phyloP scores from a whole-genome alignment of 2,329 filamentous ascomycete species.

The Bipolaris gigantea region DNA sequence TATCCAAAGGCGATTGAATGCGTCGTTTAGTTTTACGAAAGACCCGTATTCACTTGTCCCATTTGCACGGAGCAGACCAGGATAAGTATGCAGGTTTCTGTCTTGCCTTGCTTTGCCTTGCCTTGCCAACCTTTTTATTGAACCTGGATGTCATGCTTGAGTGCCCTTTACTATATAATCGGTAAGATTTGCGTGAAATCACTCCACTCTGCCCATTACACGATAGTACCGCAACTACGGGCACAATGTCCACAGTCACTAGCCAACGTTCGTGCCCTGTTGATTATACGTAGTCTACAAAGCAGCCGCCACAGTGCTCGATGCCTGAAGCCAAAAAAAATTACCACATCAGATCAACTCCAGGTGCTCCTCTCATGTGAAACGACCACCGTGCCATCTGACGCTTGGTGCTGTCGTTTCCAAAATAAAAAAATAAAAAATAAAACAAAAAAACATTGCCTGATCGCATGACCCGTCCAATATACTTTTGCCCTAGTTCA shows the following conservation, averaged over 20 bases:
- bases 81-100: slow-evolving; percentile 6
- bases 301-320: too few relatives aligned
- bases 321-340: neutral
- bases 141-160: neutral
- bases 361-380: too few relatives aligned
- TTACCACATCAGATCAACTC: too few relatives aligned
- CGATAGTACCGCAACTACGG: neutral
- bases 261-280: neutral
- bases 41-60: neutral
- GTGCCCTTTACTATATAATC: neutral
- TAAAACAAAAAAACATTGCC: too few relatives aligned
- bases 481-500: neutral
- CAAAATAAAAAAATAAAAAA: too few relatives aligned
- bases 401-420: too few relatives aligned
- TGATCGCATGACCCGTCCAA: neutral
- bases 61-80: neutral
- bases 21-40: neutral
- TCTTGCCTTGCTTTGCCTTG: neutral
- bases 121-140: neutral
- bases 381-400: too few relatives aligned
- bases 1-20: slow-evolving; percentile 5
- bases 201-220: neutral
- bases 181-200: neutral
- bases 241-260: neutral
- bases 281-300: too few relatives aligned